Percentiles rank a stretch among this genome's conserved stretches.
Conservation (phyloP, 768 basidiomycete species). For the Infundibulicybe gibba region DNA sequence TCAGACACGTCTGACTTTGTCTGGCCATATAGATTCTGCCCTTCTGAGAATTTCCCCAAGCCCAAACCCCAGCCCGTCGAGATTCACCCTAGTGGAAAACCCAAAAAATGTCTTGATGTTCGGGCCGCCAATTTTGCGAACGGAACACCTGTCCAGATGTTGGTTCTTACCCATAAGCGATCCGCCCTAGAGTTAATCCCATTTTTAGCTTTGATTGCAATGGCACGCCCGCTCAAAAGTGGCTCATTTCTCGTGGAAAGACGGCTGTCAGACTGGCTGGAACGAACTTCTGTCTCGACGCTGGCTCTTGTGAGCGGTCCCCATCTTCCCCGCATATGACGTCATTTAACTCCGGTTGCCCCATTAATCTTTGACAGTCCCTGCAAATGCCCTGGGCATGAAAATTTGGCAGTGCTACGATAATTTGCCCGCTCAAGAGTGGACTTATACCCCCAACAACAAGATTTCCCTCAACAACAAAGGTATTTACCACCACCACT, state of each 20-base stretch:
- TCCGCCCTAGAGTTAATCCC: not conserved
- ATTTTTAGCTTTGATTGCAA: constrained; percentile 28
- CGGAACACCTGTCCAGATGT: constrained; percentile 32
- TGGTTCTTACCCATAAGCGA: not conserved
- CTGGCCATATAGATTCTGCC: constrained; percentile 30
- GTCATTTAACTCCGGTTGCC: not conserved
- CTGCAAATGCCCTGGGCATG: too few species aligned
- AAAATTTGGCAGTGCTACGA: too few species aligned
- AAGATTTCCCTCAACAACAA: too few species aligned
- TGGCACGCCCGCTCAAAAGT: constrained; percentile 23
- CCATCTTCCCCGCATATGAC: not conserved
- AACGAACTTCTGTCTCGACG: constrained; percentile 31
- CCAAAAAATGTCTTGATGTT: constrained; percentile 28
- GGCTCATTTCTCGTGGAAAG: constrained; percentile 20
- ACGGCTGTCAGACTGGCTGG: constrained; percentile 25
- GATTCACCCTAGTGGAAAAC: constrained; percentile 22
- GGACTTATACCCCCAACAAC: too few species aligned
- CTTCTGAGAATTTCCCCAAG: constrained; percentile 16
- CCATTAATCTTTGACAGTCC: too few species aligned
- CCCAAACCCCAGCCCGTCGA: constrained; percentile 3
- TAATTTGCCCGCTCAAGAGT: too few species aligned
- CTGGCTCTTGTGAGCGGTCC: constrained; percentile 22
- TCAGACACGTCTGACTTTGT: too few species aligned
- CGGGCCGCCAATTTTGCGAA: constrained; percentile 23
- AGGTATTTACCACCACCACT: too few species aligned